These are phyloP conservation scores for Gossypium anomalum DNA, from an alignment of 345 rosid genomes.

Conservation along the genomic window DNA sequence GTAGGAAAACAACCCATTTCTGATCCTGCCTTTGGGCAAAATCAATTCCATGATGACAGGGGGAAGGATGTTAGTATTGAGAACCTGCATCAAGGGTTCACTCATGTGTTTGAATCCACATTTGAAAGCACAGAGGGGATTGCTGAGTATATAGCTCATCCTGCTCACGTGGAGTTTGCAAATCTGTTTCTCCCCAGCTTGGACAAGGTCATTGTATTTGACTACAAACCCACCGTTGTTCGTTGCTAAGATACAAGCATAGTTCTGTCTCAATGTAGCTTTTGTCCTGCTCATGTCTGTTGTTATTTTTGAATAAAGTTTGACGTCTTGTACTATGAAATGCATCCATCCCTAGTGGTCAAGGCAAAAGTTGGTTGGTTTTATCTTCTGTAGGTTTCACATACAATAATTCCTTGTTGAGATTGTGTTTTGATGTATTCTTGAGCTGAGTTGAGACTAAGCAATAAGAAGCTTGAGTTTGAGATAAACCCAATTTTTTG, in stretches of 20 bases:
- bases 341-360: background rate
- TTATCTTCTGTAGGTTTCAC: background rate
- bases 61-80: conserved; percentile 73
- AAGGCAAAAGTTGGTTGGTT: background rate
- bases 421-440: background rate
- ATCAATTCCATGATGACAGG: conserved; percentile 30
- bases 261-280: background rate
- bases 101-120: conserved; percentile 67
- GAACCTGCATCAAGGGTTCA: conserved; percentile 79
- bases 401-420: background rate
- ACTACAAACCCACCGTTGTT: conserved; percentile 62
- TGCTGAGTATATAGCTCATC: conserved; percentile 69
- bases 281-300: background rate
- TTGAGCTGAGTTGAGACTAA: background rate
- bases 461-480: background rate
- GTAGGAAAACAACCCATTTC: background rate
- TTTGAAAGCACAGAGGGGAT: conserved; percentile 70
- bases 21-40: background rate
- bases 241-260: conserved; percentile 22
- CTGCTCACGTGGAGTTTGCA: conserved; percentile 61
- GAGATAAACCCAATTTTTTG: too few relatives aligned
- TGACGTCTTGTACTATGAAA: background rate
- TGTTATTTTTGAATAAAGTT: background rate
- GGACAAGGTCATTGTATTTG: conserved; percentile 63
- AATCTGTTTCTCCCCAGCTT: conserved; percentile 34